Evolutionary conservation across 257 asterid genomes (phyloP), one percentile per base, ranked within the genome.

Genomic region (Eustoma russellianum): DNA sequence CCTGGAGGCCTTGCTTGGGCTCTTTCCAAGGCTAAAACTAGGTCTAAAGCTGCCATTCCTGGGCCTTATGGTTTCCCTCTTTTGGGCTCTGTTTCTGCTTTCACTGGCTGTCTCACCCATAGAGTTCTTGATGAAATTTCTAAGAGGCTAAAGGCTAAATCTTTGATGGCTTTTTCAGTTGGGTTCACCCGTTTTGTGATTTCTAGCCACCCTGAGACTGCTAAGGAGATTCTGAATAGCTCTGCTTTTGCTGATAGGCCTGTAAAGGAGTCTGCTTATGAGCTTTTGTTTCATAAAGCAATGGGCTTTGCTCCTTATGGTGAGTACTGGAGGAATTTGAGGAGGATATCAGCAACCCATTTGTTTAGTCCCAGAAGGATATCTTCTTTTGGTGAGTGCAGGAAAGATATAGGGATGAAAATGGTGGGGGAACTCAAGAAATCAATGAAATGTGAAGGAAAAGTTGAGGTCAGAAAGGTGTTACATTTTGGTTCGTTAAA

Each of bases 1-100:
- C 96, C 94, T 0, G 96, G 96, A 5, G 96, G 94, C 0, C 83
- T 88, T 50, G 90, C 94, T 58, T 88, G 96, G 96, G 86, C 94
- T 1, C 66, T 87, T 5, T 52, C 70, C 48, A 70, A 59, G 65
- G 47, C 77, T 53, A 71, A 46, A 15, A 2, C 62, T 50, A 70
- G 74, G 9, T 12, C 81, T 48, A 43, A 43, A 4, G 16, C 62
- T 2, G 68, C 77, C 17, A 74, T 87, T 57, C 85, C 90, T 0
- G 96, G 96, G 7, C 93, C 96, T 0, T 79, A 87, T 2, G 96
- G 96, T 0, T 62, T 82, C 16, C 96, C 96, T 3, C 55, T 87
- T 13, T 61, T 87, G 17, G 96, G 96, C 10, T 24, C 75, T n/a
- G 63, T 65, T 28, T 70, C 63, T 13, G 40, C 77, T 18, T 82